These are phyloP conservation scores for Hypomyces rosellus DNA, from an alignment of 2,329 filamentous ascomycete genomes.

Conservation along the genomic window DNA sequence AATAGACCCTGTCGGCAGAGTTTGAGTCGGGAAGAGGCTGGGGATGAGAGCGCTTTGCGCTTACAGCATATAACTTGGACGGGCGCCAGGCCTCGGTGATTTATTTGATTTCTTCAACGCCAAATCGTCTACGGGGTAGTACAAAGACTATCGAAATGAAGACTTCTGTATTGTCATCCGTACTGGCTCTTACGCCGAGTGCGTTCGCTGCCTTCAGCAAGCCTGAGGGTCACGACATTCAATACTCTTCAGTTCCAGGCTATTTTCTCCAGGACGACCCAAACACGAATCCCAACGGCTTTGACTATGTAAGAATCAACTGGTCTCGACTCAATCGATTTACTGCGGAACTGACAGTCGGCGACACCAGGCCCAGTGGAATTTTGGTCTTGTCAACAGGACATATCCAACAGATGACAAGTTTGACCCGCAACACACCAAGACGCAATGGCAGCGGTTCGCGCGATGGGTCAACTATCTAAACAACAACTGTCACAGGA, in stretches of 20 bases:
- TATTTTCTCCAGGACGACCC: conserved; percentile 60
- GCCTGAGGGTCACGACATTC: conserved; percentile 38
- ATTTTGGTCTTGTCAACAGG: conserved; percentile 61
- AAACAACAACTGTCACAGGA: conserved; percentile 34
- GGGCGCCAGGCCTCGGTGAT: background rate
- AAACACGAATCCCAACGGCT: conserved; percentile 47
- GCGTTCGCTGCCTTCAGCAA: conserved; percentile 26
- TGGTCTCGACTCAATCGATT: background rate
- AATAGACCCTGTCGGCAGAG: no score
- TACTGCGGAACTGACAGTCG: background rate
- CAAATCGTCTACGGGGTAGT: background rate
- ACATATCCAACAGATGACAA: conserved; percentile 51
- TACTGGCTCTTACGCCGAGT: conserved; percentile 23
- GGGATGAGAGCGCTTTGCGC: no score
- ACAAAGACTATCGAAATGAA: conserved; percentile 25
- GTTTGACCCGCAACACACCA: conserved; percentile 31
- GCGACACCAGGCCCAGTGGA: conserved; percentile 43
- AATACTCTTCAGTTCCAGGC: conserved; percentile 54
- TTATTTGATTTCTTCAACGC: background rate
- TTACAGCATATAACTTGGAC: background rate
- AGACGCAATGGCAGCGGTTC: conserved; percentile 62
- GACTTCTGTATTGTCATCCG: conserved; percentile 21
- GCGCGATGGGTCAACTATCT: conserved; percentile 49
- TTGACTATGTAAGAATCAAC: conserved; percentile 53
- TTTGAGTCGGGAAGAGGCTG: no score